phyloP scores from a whole-genome alignment of 2,329 filamentous ascomycete species.

The Aspergillus ustus region DNA sequence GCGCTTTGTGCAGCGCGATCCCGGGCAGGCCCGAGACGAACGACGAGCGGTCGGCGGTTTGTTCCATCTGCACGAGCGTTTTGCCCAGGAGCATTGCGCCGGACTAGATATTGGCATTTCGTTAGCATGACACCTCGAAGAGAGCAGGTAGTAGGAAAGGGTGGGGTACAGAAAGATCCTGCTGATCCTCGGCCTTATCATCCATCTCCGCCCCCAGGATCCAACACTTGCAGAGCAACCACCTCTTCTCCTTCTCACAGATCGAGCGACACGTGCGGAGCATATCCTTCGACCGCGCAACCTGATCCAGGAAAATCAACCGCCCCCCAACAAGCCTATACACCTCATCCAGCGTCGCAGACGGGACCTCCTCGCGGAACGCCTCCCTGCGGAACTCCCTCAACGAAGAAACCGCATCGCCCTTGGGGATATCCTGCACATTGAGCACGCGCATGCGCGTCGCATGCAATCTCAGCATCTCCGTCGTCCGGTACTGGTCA shows the following conservation, averaged over 20 bases:
- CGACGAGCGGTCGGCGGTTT: slow-evolving; percentile 58
- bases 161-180: slow-evolving; percentile 78
- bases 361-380: slow-evolving; percentile 62
- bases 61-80: slow-evolving; percentile 80
- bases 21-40: slow-evolving; percentile 75
- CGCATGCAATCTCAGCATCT: slow-evolving; percentile 86
- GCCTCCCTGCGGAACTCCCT: slow-evolving; percentile 78
- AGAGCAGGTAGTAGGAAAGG: too few species aligned
- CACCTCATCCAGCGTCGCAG: slow-evolving; percentile 69
- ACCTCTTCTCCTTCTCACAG: slow-evolving; percentile 72
- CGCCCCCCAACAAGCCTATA: slow-evolving; percentile 88
- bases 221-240: slow-evolving; percentile 80
- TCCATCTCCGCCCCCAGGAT: slow-evolving; percentile 82
- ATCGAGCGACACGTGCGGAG: slow-evolving; percentile 76
- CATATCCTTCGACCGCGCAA: slow-evolving; percentile 85
- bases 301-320: slow-evolving; percentile 82
- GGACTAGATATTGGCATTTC: slow-evolving; percentile 55
- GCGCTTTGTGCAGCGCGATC: slow-evolving; percentile 78
- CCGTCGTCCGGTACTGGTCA: slow-evolving; percentile 98
- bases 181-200: slow-evolving; percentile 97
- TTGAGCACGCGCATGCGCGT: slow-evolving; percentile 94
- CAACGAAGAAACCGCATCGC: slow-evolving; percentile 76
- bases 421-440: slow-evolving; percentile 79
- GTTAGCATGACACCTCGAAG: neutral
- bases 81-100: slow-evolving; percentile 95